These are phyloP conservation scores for Cyberlindnera mycetangii DNA, from an alignment of 805 yeast species.

Conservation along the genomic window DNA sequence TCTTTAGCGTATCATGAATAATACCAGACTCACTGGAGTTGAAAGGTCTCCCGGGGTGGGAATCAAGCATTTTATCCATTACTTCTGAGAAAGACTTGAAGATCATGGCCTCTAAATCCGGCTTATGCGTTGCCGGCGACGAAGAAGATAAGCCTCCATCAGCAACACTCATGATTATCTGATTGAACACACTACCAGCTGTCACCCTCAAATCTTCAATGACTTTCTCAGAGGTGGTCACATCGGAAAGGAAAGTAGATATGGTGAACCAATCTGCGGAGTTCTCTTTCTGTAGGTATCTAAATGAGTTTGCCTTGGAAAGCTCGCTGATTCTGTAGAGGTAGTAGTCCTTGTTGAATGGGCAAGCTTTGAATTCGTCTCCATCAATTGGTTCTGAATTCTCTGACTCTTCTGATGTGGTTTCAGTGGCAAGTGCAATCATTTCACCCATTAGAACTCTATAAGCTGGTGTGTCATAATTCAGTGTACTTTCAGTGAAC, in stretches of 20 bases:
- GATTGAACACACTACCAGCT: conserved; percentile 50
- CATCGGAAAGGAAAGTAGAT: conserved; percentile 42
- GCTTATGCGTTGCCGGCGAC: conserved; percentile 3
- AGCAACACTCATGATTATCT: conserved; percentile 38
- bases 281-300: conserved; percentile 42
- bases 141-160: conserved; percentile 16
- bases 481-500: conserved; percentile 58
- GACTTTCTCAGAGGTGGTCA: conserved; percentile 43
- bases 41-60: conserved; percentile 30
- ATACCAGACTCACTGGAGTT: conserved; percentile 66
- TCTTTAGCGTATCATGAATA: conserved; percentile 56
- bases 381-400: conserved; percentile 25
- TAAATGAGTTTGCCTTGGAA: conserved; percentile 46
- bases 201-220: conserved; percentile 45
- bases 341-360: conserved; percentile 54
- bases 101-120: conserved; percentile 44
- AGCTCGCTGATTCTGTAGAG: conserved; percentile 52
- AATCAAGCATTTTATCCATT: conserved; percentile 38
- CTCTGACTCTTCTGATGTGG: conserved; percentile 13
- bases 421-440: conserved; percentile 38
- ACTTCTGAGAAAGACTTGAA: conserved; percentile 47
- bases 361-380: conserved; percentile 35
- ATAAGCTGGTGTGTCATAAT: conserved; percentile 52
- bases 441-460: conserved; percentile 45
- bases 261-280: conserved; percentile 46